Base-by-base conservation (phyloP, 192 early-diverging fungal genomes). In the Rhizoclosmatium sp. region DNA sequence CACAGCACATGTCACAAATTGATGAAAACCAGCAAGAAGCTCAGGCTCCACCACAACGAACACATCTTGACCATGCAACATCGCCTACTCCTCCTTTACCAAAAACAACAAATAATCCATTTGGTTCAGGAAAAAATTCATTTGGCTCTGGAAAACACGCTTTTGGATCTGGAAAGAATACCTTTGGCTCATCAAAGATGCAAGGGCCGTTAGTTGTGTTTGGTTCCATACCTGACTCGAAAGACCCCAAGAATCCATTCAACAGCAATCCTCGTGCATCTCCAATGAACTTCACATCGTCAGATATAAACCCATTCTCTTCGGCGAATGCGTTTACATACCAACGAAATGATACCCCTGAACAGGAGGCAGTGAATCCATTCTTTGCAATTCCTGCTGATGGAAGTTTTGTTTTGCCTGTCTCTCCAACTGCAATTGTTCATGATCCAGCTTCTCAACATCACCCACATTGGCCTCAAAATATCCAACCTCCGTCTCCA, bases 201-300 rank as follows among this genome's bases (percentile, higher is more conserved):
- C 75, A 76, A 56, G 75, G 75, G 10, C 75, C 75, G 21, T 47
- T 76, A 9, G 75, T 76, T 16, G 75, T 76, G 40, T 76, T 76
- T 54, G 75, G 75, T 41, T 76, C 75, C 9, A 76, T 76, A 19
- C 75, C 75, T 16, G 75, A 76, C 41, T 10, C 75, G 21, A 67
- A 74, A 74, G 69, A 71, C 69, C 69, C 69, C 48, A 45, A 66
- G 39, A 66, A 76, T 76, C 75, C 75, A 64, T 76, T 76, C 64
- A 67, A 67, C 64, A 76, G 75, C 75, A 66, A 54, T 48, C 40
- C 23, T 1, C 21, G 65, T 1, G 58, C 39, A 3, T 23, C 64
- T 23, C 75, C 75, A 7, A 54, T 76, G 59, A 76, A 76, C 60
- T 41, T 76, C 75, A 76, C 75, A 3, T 49, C 62, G 1, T 66